Base-by-base conservation (phyloP, 202 grass and related monocot genomes). In the Schoenoplectus triqueter region DNA sequence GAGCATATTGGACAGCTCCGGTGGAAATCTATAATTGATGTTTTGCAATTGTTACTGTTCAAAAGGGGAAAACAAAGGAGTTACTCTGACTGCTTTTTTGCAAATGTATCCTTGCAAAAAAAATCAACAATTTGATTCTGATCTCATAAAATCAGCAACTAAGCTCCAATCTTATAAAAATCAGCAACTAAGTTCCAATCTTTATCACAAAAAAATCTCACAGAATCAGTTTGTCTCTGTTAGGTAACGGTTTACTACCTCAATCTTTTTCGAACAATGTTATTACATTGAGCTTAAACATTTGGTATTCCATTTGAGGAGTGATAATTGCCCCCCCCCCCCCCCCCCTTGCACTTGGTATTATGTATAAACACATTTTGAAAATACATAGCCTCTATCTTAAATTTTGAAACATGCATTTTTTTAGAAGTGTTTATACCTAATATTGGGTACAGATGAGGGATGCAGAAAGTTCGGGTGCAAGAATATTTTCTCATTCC, bases 21-120 rank as follows among this genome's bases (percentile, higher is more conserved):
- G 64, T 93, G 92, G 68, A 88, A 88, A 87, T 98, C 91, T 84
- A 88, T 81, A 69, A 98, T 95, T 51, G 92, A 97, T 72, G 95
- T 97, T 87, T 54, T 92, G 84, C 95, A 94, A 17, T 59, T 87
- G 86, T 89, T 84, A 76, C 95, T 93, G 56, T 15, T 56, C 21
- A 86, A 81, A 80, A 63, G n/a, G 63, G 15, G 41, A 88, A 75
- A 91, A 46, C 77, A 73, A 48, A n/a, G 62, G 69, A 68, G 56
- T 83, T 57, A 68, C 47, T 83, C 0, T 50, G 62, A 51, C 52
- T 60, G 74, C 31, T 42, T 78, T 18, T 44, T 59, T 78, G 54
- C 22, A 59, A 17, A 60, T n/a, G 13, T 78, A 59, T 78, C 13
- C 74, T 60, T 77, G 51, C 1, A 57, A 41, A 39, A 74, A 61